phyloP scores from a whole-genome alignment of 257 asterid genomes.

The Misopates orontium region DNA sequence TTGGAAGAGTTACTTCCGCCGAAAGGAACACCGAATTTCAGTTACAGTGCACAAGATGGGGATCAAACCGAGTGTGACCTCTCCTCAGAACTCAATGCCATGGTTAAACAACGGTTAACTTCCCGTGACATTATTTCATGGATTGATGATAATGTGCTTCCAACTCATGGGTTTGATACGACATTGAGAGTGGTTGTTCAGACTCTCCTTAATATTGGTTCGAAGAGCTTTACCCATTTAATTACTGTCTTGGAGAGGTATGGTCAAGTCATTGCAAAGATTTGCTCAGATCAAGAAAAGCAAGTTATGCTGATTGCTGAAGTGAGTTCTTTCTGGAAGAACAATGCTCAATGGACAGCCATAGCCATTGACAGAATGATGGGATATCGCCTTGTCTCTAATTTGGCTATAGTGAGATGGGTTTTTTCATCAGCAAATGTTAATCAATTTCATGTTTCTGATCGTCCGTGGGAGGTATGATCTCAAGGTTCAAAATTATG shows the following conservation, averaged over 20 bases:
- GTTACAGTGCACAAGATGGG: constrained; percentile 66
- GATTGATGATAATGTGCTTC: constrained; percentile 74
- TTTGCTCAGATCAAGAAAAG: constrained; percentile 81
- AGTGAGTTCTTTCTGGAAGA: constrained; percentile 89
- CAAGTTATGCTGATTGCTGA: constrained; percentile 82
- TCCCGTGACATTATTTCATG: constrained; percentile 76
- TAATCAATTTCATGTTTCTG: constrained; percentile 77
- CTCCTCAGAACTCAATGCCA: constrained; percentile 69
- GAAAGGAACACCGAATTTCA: constrained; percentile 70
- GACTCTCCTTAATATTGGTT: constrained; percentile 91
- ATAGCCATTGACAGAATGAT: constrained; percentile 94
- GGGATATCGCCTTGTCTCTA: constrained; percentile 95
- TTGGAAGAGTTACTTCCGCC: constrained; percentile 97
- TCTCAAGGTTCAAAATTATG: neutral
- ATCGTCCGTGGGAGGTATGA: constrained; percentile 96
- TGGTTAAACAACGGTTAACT: constrained; percentile 77
- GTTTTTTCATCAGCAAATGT: constrained; percentile 71
- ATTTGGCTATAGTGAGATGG: constrained; percentile 95
- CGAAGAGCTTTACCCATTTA: constrained; percentile 96
- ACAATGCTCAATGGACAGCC: constrained; percentile 86
- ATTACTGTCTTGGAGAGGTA: constrained; percentile 96
- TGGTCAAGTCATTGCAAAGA: constrained; percentile 83
- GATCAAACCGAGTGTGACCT: constrained; percentile 67
- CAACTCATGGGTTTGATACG: constrained; percentile 71
- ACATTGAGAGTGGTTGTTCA: constrained; percentile 78